Conservation (phyloP, 257 asterid genomes). For the Gynochthodes officinalis region DNA sequence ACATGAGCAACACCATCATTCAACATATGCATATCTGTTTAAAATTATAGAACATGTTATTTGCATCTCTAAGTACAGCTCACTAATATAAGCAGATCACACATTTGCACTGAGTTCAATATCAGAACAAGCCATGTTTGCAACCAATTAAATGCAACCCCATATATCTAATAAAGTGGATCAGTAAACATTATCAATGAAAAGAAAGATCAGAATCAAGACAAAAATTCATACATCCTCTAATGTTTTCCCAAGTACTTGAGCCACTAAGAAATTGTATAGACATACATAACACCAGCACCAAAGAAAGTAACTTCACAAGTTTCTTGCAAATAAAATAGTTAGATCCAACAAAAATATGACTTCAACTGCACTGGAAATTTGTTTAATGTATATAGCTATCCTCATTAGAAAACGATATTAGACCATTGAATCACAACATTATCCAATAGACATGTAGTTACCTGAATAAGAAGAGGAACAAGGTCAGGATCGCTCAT, state of each 20-base stretch:
- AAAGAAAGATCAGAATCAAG: neutral
- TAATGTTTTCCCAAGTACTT: neutral
- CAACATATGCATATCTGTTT: neutral
- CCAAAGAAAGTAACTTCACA: neutral
- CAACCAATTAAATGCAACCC: neutral
- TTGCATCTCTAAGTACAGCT: neutral
- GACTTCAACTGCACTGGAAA: neutral
- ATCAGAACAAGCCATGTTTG: neutral
- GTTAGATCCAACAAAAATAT: neutral
- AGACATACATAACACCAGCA: neutral
- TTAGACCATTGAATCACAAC: neutral
- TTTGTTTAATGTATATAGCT: neutral
- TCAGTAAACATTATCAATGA: neutral
- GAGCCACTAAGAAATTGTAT: neutral
- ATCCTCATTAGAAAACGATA: neutral
- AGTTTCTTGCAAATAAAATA: neutral
- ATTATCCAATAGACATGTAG: conserved; percentile 15
- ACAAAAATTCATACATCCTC: neutral
- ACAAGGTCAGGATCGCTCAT: conserved; percentile 98
- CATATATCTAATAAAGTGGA: neutral
- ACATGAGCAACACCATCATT: neutral
- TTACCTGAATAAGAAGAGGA: conserved; percentile 93
- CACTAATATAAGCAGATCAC: neutral
- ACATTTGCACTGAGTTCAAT: neutral
- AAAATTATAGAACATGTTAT: neutral